Evolutionary conservation across 495 filamentous ascomycete species (phyloP).

Genomic region (Trichoderma asperelloides): DNA sequence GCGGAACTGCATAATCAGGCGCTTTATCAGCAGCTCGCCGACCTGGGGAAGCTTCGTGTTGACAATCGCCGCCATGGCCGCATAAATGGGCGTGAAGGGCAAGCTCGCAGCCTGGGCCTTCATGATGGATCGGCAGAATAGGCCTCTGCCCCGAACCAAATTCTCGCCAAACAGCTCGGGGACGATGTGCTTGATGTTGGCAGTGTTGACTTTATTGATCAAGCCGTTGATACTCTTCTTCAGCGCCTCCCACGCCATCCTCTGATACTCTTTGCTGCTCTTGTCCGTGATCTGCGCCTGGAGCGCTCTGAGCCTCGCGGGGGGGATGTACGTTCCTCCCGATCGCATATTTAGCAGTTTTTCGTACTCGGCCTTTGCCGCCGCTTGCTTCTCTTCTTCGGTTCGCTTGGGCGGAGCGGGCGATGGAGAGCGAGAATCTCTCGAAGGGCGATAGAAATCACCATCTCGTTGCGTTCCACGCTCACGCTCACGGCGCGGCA

Average conservation of each 20-base stretch:
- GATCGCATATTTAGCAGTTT: slow-evolving; percentile 84
- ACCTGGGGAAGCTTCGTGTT: slow-evolving; percentile 96
- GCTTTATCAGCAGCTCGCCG: slow-evolving; percentile 78
- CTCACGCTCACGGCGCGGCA: slow-evolving; percentile 19
- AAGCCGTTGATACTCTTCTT: slow-evolving; percentile 99
- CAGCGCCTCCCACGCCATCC: slow-evolving; percentile 97
- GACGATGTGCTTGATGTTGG: slow-evolving; percentile 95
- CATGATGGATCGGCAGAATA: slow-evolving; percentile 94
- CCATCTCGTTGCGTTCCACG: slow-evolving; percentile 29
- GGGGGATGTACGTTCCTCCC: slow-evolving; percentile 92
- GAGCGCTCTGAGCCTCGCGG: slow-evolving; percentile 78
- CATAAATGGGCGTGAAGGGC: slow-evolving; percentile 92
- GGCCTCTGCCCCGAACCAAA: slow-evolving; percentile 75
- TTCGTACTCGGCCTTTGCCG: slow-evolving; percentile 84
- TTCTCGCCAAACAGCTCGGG: slow-evolving; percentile 95
- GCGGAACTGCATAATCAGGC: slow-evolving; percentile 84
- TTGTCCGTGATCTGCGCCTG: slow-evolving; percentile 97
- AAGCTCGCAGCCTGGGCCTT: slow-evolving; percentile 95
- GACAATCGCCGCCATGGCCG: slow-evolving; percentile 88
- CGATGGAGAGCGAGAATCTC: slow-evolving; percentile 30
- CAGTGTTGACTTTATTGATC: slow-evolving; percentile 96
- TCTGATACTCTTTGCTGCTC: slow-evolving; percentile 91
- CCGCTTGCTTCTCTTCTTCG: slow-evolving; percentile 69
- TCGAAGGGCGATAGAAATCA: slow-evolving; percentile 32
- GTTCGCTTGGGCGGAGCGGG: slow-evolving; percentile 50